Evolutionary conservation across 179 eudicot genomes (phyloP).

Genomic region (Drosera spatulata): DNA sequence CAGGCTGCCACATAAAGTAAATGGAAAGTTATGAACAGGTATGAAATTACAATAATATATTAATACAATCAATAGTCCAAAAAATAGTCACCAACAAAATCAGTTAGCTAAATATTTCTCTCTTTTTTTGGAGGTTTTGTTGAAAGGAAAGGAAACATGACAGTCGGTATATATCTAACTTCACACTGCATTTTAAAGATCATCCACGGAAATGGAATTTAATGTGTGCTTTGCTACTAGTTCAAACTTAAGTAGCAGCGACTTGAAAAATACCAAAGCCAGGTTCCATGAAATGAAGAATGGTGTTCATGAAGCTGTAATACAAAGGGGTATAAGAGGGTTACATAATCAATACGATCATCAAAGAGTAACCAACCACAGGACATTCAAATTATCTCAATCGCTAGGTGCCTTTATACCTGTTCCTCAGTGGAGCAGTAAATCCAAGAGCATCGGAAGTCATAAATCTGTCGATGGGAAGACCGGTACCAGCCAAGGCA

Average conservation of each 20-base stretch:
- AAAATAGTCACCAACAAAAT: no score
- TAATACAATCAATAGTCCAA: no score
- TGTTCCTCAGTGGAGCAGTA: conserved; percentile 87
- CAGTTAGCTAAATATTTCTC: no score
- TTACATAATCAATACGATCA: neutral
- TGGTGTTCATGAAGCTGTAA: neutral
- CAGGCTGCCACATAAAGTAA: no score
- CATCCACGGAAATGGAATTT: neutral
- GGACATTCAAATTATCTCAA: neutral
- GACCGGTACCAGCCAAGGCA: conserved; percentile 98
- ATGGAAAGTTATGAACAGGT: no score
- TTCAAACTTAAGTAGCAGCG: neutral
- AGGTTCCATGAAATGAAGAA: neutral
- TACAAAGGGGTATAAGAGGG: neutral
- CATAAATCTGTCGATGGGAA: conserved; percentile 93
- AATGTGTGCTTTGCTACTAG: no score
- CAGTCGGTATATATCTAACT: neutral
- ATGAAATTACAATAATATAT: no score
- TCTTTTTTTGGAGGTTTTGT: no score
- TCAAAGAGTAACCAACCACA: neutral
- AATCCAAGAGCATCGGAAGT: conserved; percentile 87
- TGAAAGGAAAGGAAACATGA: no score
- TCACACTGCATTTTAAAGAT: neutral
- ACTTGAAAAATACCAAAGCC: neutral
- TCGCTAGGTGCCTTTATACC: conserved; percentile 26